Percentiles rank a stretch among this genome's conserved stretches.
phyloP scores from a whole-genome alignment of 2,329 filamentous ascomycete genomes.

The Trichophyton equinum region DNA sequence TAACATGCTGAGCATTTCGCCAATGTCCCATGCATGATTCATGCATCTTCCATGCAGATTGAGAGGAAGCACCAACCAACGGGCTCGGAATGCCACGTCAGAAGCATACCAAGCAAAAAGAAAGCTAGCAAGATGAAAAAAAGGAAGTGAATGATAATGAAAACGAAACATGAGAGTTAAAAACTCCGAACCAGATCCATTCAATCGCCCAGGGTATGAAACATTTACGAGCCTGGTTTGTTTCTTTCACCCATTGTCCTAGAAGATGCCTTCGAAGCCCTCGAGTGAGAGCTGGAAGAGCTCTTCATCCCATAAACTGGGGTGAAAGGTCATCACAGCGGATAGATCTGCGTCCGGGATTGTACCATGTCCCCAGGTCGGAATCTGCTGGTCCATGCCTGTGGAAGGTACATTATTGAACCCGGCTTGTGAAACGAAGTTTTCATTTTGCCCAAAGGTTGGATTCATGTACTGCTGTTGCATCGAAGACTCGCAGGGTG shows the following conservation, averaged over 20 bases:
- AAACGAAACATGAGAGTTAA: not conserved
- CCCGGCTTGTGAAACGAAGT: not conserved
- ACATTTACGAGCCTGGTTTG: not conserved
- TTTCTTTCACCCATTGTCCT: not conserved
- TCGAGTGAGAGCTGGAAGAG: not conserved
- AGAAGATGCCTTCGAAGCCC: not conserved
- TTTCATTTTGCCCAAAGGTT: not conserved
- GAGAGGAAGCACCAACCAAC: not conserved
- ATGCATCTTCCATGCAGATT: not conserved
- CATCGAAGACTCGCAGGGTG: not conserved
- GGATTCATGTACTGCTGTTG: not conserved
- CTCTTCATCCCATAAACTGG: slow-evolving; percentile 13
- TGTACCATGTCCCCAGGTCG: slow-evolving; percentile 3
- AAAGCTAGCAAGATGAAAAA: not conserved
- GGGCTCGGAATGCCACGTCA: not conserved
- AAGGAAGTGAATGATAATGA: not conserved
- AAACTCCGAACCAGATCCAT: not conserved
- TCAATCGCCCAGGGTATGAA: not conserved
- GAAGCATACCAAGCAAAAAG: not conserved
- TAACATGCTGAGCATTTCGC: not conserved
- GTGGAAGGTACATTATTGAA: not conserved
- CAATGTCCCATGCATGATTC: not conserved
- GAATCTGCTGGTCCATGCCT: not conserved
- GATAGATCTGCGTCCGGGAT: slow-evolving; percentile 6
- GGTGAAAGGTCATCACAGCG: slow-evolving; percentile 7